Base-by-base conservation (phyloP, 345 rosid species). In the Eucalyptus tenuipes region DNA sequence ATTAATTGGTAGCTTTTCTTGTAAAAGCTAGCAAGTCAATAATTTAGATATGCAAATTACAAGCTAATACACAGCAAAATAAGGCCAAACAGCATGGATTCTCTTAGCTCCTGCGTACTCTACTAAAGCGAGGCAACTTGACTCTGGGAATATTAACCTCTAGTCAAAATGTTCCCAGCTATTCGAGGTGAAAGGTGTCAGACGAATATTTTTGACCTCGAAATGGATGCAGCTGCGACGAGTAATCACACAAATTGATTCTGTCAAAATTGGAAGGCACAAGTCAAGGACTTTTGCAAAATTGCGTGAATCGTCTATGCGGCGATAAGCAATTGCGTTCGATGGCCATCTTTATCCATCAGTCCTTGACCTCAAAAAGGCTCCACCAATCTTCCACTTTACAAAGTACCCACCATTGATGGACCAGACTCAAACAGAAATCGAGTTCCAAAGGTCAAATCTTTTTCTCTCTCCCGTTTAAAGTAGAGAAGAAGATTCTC, bases 351-450 rank as follows among this genome's bases (percentile, higher is more conserved):
- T 29, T 59, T 75, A 40, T 6, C 84, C 4, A 40, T 40, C 84
- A 40, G 47, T 75, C 47, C 84, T 40, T 10, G 84, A 75, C 47
- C 47, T 75, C 27, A 75, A 75, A 75, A 75, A 40, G 47, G 84
- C 84, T 40, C 84, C 84, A 75, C 44, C 44, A 40, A 48, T 71
- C 57, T 5, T 13, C 85, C 47, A 44, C 57, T 88, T 66, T 15
- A 14, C 31, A 66, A 88, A 37, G 90, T 86, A 17, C 85, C 90
- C 90, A 88, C 87, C 75, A 61, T 68, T 48, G 90, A 89, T 89
- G 90, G 90, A 86, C 87, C 66, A 81, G 88, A 18, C 44, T 52
- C 61, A 29, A 49, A 61, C 49, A 49, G 57, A 45, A 71, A 86
- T 50, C 71, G 61, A 33, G 50, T 50, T 37, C 82, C 45, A 57